These are phyloP conservation scores for Fusarium sp. DNA, from an alignment of 2,329 filamentous ascomycete species.

Conservation along the genomic window DNA sequence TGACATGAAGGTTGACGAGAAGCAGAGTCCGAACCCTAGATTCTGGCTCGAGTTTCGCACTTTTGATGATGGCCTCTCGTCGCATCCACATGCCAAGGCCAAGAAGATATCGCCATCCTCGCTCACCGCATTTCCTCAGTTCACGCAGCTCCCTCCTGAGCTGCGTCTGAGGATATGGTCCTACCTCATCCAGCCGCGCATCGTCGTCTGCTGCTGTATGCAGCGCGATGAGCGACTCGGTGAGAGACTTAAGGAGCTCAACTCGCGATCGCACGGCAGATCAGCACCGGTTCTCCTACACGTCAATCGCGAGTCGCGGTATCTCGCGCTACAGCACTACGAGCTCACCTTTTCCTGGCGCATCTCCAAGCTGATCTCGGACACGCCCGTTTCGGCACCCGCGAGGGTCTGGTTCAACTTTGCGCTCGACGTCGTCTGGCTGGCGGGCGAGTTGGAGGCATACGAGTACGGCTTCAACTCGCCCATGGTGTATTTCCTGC, in stretches of 20 bases:
- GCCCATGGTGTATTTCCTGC: conserved; percentile 61
- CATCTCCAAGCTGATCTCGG: conserved; percentile 53
- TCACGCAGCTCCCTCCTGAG: conserved; percentile 56
- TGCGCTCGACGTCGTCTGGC: conserved; percentile 56
- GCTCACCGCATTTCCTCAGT: conserved; percentile 48
- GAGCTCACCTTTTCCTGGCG: conserved; percentile 59
- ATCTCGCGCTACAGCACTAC: conserved; percentile 56
- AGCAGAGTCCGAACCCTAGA: conserved; percentile 41
- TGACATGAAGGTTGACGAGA: conserved; percentile 33
- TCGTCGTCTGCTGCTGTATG: conserved; percentile 57
- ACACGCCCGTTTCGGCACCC: conserved; percentile 47
- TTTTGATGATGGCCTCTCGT: conserved; percentile 53
- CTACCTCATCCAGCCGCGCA: conserved; percentile 55
- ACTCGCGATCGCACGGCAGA: conserved; percentile 38
- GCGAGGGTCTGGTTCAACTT: conserved; percentile 61
- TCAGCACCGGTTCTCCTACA: conserved; percentile 56
- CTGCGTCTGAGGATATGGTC: conserved; percentile 62
- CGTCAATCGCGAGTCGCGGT: conserved; percentile 55
- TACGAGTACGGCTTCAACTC: conserved; percentile 59
- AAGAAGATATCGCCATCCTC: conserved; percentile 5
- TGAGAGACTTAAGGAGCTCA: conserved; percentile 43
- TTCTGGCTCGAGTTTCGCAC: conserved; percentile 61
- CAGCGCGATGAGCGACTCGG: conserved; percentile 44
- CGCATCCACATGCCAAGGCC: conserved; percentile 3
- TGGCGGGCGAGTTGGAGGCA: conserved; percentile 60